Percentiles rank a stretch among this genome's conserved stretches.
These are phyloP conservation scores for Volvox africanus DNA, from an alignment of 139 green algal genomes.

Conservation along the genomic window DNA sequence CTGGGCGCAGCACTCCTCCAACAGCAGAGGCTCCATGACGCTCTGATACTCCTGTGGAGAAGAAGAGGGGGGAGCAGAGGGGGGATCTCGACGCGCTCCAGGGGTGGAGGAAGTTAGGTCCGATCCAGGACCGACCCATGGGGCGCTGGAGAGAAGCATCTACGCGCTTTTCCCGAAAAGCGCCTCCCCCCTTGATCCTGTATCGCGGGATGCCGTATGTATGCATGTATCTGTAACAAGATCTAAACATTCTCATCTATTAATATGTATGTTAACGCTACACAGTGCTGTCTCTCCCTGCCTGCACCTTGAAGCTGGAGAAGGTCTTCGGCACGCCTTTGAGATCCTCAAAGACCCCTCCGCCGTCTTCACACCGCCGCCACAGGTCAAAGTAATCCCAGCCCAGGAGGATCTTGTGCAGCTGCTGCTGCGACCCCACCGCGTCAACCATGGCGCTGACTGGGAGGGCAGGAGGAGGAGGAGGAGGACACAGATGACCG, in stretches of 20 bases:
- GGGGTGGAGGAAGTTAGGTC: no score
- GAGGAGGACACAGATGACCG: no score
- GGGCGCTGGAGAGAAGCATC: no score
- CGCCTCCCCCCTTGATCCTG: no score
- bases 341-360: conserved; percentile 62
- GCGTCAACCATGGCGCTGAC: conserved; percentile 57
- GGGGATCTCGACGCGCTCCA: no score
- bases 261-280: no score
- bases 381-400: conserved; percentile 90
- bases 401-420: conserved; percentile 79
- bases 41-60: conserved; percentile 70
- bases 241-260: no score
- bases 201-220: no score
- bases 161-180: no score
- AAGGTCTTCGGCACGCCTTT: conserved; percentile 54
- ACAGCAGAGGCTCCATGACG: conserved; percentile 82
- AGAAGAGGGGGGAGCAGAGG: background rate
- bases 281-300: background rate
- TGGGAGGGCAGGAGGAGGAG: no score
- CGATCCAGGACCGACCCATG: no score
- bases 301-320: conserved; percentile 52
- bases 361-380: conserved; percentile 30
- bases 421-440: conserved; percentile 46
- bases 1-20: conserved; percentile 87
- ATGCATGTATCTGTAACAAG: no score